Conservation (phyloP, 176 grass and related monocot species). For the Lolium perenne region DNA sequence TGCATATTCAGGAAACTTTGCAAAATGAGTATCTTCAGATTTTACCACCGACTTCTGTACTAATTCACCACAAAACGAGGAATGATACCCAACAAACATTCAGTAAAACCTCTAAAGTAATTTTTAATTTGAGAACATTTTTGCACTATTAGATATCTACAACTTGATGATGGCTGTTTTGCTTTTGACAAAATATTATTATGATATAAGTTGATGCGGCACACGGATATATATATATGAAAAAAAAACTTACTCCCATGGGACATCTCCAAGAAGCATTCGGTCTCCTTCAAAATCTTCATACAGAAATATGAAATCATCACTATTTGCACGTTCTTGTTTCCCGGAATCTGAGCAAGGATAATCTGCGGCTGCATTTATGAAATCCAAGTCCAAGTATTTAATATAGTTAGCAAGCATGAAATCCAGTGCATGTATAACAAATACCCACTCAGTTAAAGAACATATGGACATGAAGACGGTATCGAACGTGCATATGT, state of each 20-base stretch:
- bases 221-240: background rate
- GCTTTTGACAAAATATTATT: background rate
- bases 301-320: conserved; percentile 73
- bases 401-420: background rate
- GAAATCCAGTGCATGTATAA: background rate
- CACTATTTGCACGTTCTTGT: conserved; percentile 19
- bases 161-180: background rate
- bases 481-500: background rate
- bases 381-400: background rate
- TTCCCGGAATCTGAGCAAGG: background rate
- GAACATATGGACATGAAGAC: background rate
- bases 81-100: background rate
- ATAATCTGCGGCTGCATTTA: conserved; percentile 53
- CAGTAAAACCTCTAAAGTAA: no score
- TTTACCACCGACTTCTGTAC: background rate
- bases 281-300: conserved; percentile 90
- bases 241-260: conserved; percentile 80
- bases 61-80: background rate
- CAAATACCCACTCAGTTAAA: background rate
- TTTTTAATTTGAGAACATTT: no score
- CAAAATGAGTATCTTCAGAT: background rate
- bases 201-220: background rate
- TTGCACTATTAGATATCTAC: background rate
- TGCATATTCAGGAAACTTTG: background rate
- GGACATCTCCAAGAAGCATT: conserved; percentile 92